These are phyloP conservation scores for Pseudocercospora eumusae DNA, from an alignment of 2,329 filamentous ascomycete genomes.

Conservation along the genomic window DNA sequence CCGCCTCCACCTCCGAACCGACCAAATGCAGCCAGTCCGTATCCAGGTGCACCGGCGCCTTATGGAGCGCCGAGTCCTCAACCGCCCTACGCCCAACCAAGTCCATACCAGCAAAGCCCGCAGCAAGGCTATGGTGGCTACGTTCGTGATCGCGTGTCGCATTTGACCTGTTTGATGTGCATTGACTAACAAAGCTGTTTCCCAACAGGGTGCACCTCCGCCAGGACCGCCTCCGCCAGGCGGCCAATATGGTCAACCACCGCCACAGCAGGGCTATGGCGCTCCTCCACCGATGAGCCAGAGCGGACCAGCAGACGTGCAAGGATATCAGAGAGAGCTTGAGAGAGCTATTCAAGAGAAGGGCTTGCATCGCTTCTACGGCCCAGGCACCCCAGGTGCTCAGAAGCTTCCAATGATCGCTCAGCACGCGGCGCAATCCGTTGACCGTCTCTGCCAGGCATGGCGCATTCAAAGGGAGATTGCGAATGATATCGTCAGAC, in stretches of 20 bases:
- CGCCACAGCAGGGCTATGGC: slow-evolving; percentile 39
- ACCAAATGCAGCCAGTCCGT: slow-evolving; percentile 28
- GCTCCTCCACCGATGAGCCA: slow-evolving; percentile 31
- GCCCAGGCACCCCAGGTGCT: slow-evolving; percentile 53
- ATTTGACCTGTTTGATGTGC: slow-evolving; percentile 1
- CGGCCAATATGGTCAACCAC: slow-evolving; percentile 37
- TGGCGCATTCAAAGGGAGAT: slow-evolving; percentile 61
- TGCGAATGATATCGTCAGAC: slow-evolving; percentile 63
- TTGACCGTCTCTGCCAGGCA: slow-evolving; percentile 58
- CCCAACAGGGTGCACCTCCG: slow-evolving; percentile 26
- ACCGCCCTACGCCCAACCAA: slow-evolving; percentile 30
- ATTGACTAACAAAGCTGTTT: slow-evolving; percentile 27
- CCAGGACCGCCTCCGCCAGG: slow-evolving; percentile 28
- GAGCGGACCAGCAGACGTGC: slow-evolving; percentile 50
- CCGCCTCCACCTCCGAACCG: slow-evolving; percentile 38
- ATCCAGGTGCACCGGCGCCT: slow-evolving; percentile 28
- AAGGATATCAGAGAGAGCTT: slow-evolving; percentile 59
- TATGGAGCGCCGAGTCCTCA: slow-evolving; percentile 12
- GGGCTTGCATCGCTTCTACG: slow-evolving; percentile 60
- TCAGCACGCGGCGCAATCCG: slow-evolving; percentile 50
- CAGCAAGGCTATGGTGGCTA: slow-evolving; percentile 36
- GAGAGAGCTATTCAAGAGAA: slow-evolving; percentile 62
- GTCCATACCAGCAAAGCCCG: slow-evolving; percentile 32
- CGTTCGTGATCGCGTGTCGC: slow-evolving; percentile 32
- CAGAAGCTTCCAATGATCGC: slow-evolving; percentile 52